Base-by-base conservation (phyloP, 352 stramenopile genomes). In the Phytophthora citrophthora region DNA sequence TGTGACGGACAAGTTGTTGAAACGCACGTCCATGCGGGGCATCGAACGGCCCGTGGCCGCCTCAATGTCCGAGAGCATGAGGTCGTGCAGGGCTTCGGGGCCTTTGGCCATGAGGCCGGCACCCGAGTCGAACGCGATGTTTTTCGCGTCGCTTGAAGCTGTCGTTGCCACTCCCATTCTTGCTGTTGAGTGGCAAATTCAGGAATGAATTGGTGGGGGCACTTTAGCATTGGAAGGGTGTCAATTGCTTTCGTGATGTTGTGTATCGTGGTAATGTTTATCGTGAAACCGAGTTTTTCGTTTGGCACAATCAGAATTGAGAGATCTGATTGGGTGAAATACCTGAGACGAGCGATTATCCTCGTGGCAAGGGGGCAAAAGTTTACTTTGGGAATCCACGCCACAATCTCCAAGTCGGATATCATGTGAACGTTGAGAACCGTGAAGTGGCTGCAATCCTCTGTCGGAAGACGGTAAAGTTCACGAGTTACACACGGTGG, bases 1-100 rank as follows among this genome's bases (percentile, higher is more conserved):
- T 13, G 70, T 58, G 32, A 80, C 34, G 5, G 73, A 79, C 8
- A 84, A 50, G 53, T 79, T 66, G 24, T 54, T 65, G 67, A 84
- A 81, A 23, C 76, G 76, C 15, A 84, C 68, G 41, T 85, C 76
- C 61, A 81, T 69, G 41, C 76, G 70, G 16, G 76, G 76, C 60
- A 84, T 56, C 0, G 43, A 49, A 2, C 54, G 68, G 0, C 68
- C 75, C 12, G 72, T 47, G 16, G 72, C 41, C 6, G 54, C 47
- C 53, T 81, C 53, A 10, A 79, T 32, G 32, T 60, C 63, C 29
- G 44, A 24, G 10, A 64, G 62, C 36, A 79, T 57, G 49, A 61
- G 48, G 23, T 69, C 62, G 39, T 83, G 75, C 23, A 80, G 54
- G 11, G 40, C 61, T 23, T 78, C 44, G 9, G 75, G 71, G 1